Conservation (phyloP, 768 basidiomycete species). For the Butyriboletus loyo region DNA sequence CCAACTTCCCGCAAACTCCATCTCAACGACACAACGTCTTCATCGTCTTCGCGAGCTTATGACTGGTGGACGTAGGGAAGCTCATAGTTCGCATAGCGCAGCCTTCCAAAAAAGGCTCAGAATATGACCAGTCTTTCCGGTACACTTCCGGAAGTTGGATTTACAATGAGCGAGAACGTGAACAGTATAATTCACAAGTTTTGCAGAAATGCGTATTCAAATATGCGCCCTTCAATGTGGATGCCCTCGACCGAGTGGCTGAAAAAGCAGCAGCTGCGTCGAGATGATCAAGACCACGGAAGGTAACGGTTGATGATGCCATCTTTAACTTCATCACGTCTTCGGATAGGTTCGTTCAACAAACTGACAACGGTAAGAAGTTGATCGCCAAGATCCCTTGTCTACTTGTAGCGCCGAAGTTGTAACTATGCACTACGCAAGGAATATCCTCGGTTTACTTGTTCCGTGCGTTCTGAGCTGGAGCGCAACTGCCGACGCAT, state of each 20-base stretch:
- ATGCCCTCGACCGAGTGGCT: conserved; percentile 18
- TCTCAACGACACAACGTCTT: background rate
- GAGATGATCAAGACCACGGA: conserved; percentile 15
- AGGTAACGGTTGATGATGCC: background rate
- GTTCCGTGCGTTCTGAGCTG: conserved; percentile 32
- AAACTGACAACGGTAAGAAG: conserved; percentile 12
- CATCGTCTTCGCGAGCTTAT: background rate
- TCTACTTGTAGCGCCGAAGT: conserved; percentile 33
- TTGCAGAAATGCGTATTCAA: background rate
- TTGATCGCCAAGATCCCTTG: conserved; percentile 16
- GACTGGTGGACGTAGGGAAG: background rate
- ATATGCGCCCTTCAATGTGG: conserved; percentile 13
- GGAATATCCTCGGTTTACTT: conserved; percentile 24
- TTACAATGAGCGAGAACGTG: conserved; percentile 9
- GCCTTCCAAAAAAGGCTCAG: background rate
- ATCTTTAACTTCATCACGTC: background rate
- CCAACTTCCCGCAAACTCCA: background rate
- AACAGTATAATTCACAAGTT: background rate
- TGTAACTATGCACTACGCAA: conserved; percentile 34
- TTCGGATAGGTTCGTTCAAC: conserved; percentile 6
- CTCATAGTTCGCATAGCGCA: too few species aligned
- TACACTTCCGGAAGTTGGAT: conserved; percentile 8
- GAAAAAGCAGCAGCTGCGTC: conserved; percentile 13
- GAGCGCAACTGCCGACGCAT: conserved; percentile 21
- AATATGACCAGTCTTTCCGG: background rate